Percentiles rank a stretch among this genome's conserved stretches.
Evolutionary conservation across 495 filamentous ascomycete species (phyloP).

Genomic region (Penicillium coffeae): DNA sequence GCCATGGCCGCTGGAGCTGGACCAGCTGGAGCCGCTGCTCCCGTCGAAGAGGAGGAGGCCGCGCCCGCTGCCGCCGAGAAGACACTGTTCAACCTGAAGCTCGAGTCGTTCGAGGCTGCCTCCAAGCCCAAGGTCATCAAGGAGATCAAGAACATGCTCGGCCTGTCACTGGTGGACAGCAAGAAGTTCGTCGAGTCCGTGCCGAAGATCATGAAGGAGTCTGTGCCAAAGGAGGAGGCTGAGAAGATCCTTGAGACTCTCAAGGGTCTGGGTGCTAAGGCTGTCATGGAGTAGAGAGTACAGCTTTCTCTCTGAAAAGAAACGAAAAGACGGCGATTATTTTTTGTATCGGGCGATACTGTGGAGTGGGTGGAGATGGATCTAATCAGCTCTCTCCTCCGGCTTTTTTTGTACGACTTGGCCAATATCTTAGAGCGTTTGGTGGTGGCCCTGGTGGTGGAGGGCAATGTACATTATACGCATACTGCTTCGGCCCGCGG

Average conservation of each 20-base stretch:
- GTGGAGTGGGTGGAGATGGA: conserved; percentile 20
- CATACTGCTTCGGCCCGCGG: conserved; percentile 33
- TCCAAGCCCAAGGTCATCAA: conserved; percentile 99
- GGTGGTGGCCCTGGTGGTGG: conserved; percentile 21
- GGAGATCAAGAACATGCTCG: conserved; percentile 95
- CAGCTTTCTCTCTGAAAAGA: no score
- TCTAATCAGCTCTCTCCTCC: conserved; percentile 20
- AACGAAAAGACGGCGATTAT: conserved; percentile 9
- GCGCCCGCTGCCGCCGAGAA: conserved; percentile 84
- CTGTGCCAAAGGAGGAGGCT: conserved; percentile 93
- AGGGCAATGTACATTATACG: conserved; percentile 48
- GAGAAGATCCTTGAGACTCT: conserved; percentile 96
- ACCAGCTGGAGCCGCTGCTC: conserved; percentile 59
- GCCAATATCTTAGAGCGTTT: conserved; percentile 26
- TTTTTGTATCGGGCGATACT: conserved; percentile 4
- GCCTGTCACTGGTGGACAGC: conserved; percentile 93
- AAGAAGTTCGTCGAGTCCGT: conserved; percentile 99
- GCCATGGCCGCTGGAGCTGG: conserved; percentile 58
- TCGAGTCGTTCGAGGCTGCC: conserved; percentile 77
- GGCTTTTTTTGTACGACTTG: conserved; percentile 15
- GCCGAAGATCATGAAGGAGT: conserved; percentile 98
- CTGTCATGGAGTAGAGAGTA: conserved; percentile 77
- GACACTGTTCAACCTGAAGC: conserved; percentile 94
- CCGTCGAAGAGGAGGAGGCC: conserved; percentile 78
- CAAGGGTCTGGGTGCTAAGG: conserved; percentile 87